Evolutionary conservation across 2,329 filamentous ascomycete genomes (phyloP), one percentile per base, ranked within the genome.

Genomic region (Colletotrichum nymphaeae): DNA sequence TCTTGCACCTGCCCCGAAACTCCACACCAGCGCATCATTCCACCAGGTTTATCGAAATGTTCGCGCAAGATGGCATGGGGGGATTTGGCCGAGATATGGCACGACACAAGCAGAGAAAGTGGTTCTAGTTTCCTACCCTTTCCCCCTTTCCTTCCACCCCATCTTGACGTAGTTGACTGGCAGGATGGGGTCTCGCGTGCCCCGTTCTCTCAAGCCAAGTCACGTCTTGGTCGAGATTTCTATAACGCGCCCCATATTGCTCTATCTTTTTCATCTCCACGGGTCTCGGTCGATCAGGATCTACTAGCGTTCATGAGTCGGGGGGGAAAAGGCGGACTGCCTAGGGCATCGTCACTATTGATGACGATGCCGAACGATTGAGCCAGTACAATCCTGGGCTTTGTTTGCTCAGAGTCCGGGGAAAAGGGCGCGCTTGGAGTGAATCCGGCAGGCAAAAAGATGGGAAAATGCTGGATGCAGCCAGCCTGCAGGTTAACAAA

Each of bases 1-100:
- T 64, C 62, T 64, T 64, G 49, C 62, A 64, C 62, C 26, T 37
- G 28, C 46, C 7, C 49, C n/a, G 46, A 28, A 12, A 63, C 30
- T 30, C 62, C 62, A 64, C 62, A 37, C 24, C 62, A n/a, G 42
- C n/a, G 35, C 62, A 64, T 35, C 28, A 64, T 64, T 64, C 46
- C 62, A 64, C 24, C 62, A 55, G 62, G 46, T 26, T 64, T 64
- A 53, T 64, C 22, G 42, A 63, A 63, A 63, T 30, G 37, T 32
- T 49, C 19, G 19, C n/a, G n/a, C 42, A 49, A 22, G 42, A 22
- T 49, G 42, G 42, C 42, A 49, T 49, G 42, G 42, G 42, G 19
- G 37, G 12, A 9, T 14, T 52, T 63, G 42, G 42, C 22, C 37
- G 26, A 32, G 59, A 30, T 30, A 32, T 52, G 42, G n/a, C 42